A percentile compares a stretch with the other conserved stretches of the same genome.
Conservation (phyloP, 2,329 filamentous ascomycete species). For the Xylariales sp. region DNA sequence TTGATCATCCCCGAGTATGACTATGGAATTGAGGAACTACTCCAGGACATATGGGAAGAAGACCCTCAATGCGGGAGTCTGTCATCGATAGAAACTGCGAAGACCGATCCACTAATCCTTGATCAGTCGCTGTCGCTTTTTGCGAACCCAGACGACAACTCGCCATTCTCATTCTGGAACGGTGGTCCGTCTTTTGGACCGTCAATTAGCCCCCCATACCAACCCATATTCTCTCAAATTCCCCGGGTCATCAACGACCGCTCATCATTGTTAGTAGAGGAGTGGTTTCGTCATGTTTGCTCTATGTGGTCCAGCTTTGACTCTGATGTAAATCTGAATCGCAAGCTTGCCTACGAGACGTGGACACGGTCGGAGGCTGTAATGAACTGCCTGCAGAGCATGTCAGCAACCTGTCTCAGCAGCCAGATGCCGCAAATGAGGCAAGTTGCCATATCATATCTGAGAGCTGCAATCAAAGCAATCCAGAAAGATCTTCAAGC, state of each 20-base stretch:
- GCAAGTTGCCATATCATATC: conserved; percentile 28
- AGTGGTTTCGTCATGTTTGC: conserved; percentile 37
- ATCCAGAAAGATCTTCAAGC: conserved; percentile 30
- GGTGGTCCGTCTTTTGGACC: conserved; percentile 3
- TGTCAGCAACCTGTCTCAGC: conserved; percentile 34
- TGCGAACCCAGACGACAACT: not conserved
- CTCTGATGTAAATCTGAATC: conserved; percentile 33
- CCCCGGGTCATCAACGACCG: conserved; percentile 20
- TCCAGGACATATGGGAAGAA: conserved; percentile 12
- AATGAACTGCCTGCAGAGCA: conserved; percentile 34
- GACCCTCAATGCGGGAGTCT: not conserved
- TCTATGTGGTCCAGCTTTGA: conserved; percentile 37
- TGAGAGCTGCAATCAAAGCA: conserved; percentile 28
- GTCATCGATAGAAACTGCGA: not conserved
- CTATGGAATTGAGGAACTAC: conserved; percentile 11
- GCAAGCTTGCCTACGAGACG: conserved; percentile 30
- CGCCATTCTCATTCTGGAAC: not conserved
- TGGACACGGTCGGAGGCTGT: conserved; percentile 33
- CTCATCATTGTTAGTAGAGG: conserved; percentile 29
- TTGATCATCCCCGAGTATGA: conserved; percentile 11
- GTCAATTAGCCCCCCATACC: conserved; percentile 7
- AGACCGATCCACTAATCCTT: not conserved
- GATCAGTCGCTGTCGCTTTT: conserved; percentile 1
- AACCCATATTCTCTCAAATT: conserved; percentile 12
- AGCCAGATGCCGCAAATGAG: conserved; percentile 31